Conservation (phyloP, 768 basidiomycete species). For the Suillus sp. region DNA sequence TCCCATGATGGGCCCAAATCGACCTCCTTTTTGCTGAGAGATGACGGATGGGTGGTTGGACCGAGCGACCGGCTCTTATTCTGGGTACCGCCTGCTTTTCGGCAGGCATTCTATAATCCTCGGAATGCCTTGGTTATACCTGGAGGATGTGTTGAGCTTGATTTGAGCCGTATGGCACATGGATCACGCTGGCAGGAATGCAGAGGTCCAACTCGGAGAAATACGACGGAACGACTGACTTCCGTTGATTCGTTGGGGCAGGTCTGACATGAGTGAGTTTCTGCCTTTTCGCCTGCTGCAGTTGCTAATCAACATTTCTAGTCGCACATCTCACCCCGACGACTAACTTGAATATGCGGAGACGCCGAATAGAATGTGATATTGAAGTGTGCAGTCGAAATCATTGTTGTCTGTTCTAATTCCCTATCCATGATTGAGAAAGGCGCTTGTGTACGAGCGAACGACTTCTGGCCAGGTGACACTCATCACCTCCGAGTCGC, state of each 20-base stretch:
- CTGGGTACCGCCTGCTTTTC: background rate
- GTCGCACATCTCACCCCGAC: background rate
- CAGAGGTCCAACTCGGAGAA: background rate
- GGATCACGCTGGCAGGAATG: background rate
- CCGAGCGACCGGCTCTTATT: background rate
- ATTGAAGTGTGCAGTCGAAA: background rate
- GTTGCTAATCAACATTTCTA: background rate
- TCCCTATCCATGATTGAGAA: background rate
- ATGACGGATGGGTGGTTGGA: background rate
- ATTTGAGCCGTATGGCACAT: constrained; percentile 11
- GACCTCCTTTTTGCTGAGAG: background rate
- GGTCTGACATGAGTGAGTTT: background rate
- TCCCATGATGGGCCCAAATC: background rate
- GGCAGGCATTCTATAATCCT: background rate
- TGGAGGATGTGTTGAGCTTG: constrained; percentile 6
- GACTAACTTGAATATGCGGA: background rate
- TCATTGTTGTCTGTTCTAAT: background rate
- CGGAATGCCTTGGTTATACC: background rate
- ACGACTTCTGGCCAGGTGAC: background rate
- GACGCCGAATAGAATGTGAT: background rate
- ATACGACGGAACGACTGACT: background rate
- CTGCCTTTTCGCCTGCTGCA: background rate
- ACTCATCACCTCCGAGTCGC: too few relatives aligned
- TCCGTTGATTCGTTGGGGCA: background rate
- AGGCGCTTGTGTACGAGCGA: background rate